A percentile compares a stretch with the other conserved stretches of the same genome.
Conservation (phyloP, 805 yeast species). For the Pachysolen tannophilus region DNA sequence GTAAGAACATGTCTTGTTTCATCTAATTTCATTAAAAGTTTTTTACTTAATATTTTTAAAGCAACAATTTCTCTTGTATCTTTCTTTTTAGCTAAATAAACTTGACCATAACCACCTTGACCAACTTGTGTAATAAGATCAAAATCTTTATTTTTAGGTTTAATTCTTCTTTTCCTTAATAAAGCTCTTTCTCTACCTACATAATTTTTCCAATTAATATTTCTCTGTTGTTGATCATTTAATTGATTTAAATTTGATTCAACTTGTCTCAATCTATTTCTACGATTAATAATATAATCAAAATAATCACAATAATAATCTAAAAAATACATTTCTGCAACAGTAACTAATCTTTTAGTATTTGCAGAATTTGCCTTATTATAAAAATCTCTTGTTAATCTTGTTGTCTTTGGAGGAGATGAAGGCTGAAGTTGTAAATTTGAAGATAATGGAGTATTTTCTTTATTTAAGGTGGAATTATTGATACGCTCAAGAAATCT, state of each 20-base stretch:
- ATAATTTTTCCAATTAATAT: slow-evolving; percentile 57
- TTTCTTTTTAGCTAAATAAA: slow-evolving; percentile 87
- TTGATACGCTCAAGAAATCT: slow-evolving; percentile 24
- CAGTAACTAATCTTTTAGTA: slow-evolving; percentile 80
- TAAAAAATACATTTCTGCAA: slow-evolving; percentile 86
- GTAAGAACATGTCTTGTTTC: slow-evolving; percentile 95
- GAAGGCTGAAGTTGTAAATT: too few relatives aligned
- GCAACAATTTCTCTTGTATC: slow-evolving; percentile 97
- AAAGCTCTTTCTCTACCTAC: slow-evolving; percentile 77
- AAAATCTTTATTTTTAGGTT: slow-evolving; percentile 92
- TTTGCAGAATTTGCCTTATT: slow-evolving; percentile 60
- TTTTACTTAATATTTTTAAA: slow-evolving; percentile 82
- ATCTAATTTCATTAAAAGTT: slow-evolving; percentile 75
- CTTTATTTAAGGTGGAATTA: slow-evolving; percentile 33
- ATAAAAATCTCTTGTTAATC: slow-evolving; percentile 37
- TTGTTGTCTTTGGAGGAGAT: slow-evolving; percentile 14
- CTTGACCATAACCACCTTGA: slow-evolving; percentile 99
- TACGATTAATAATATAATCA: slow-evolving; percentile 82
- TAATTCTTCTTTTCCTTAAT: slow-evolving; percentile 80
- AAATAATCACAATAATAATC: slow-evolving; percentile 96
- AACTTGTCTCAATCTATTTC: slow-evolving; percentile 72
- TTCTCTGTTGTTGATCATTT: slow-evolving; percentile 32
- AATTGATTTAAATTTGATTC: slow-evolving; percentile 37
- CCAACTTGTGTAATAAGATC: slow-evolving; percentile 98
- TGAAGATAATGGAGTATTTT: slow-evolving; percentile 27